Evolutionary conservation across 495 filamentous ascomycete genomes (phyloP).

Genomic region (Sabuloglossum arenarium): DNA sequence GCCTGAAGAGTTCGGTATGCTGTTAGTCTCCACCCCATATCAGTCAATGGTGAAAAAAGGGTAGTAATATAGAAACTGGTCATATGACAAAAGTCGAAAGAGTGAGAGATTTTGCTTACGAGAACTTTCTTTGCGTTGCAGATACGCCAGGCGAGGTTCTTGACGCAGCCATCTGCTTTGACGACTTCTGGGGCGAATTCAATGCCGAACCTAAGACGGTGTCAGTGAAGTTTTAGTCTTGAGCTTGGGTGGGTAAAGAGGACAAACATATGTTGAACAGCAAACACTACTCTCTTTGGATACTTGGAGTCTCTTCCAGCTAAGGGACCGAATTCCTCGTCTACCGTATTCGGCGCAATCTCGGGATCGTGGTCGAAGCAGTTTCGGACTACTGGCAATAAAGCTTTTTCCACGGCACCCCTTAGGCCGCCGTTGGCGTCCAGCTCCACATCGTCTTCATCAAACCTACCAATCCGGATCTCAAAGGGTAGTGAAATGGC

Average conservation of each 20-base stretch:
- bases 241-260: neutral
- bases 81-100: neutral
- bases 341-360: conserved; percentile 60
- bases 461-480: conserved; percentile 58
- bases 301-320: conserved; percentile 79
- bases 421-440: conserved; percentile 29
- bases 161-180: conserved; percentile 75
- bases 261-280: conserved; percentile 70
- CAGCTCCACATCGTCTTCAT: conserved; percentile 36
- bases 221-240: neutral
- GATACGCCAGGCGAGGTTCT: conserved; percentile 83
- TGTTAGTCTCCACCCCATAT: too few species aligned
- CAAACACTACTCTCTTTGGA: conserved; percentile 74
- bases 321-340: conserved; percentile 63
- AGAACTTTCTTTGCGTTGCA: conserved; percentile 88
- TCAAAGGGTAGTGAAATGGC: conserved; percentile 87
- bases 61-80: neutral
- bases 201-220: conserved; percentile 50
- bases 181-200: conserved; percentile 90
- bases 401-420: conserved; percentile 44
- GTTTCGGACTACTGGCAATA: conserved; percentile 67
- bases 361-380: conserved; percentile 87
- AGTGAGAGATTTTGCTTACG: conserved; percentile 30
- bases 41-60: neutral
- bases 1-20: neutral